Conservation (phyloP, 2,329 filamentous ascomycete species). For the Trichoderma simmonsii region DNA sequence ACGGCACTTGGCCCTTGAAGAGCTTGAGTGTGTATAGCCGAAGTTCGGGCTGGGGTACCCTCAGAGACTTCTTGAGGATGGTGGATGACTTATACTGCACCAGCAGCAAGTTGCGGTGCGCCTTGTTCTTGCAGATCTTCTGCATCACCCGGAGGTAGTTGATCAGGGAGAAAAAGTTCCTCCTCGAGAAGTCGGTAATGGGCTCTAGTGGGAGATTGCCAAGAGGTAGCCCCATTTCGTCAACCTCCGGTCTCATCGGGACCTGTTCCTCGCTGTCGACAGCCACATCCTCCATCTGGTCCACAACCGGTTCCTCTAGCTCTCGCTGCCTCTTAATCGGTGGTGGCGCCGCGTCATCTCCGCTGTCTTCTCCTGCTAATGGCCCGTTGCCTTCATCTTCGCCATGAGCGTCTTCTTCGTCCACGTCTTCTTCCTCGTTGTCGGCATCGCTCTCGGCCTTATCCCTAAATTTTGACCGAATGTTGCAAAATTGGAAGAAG, state of each 20-base stretch:
- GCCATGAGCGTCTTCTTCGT: constrained; percentile 22
- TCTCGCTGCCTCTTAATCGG: constrained; percentile 66
- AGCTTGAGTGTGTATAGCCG: constrained; percentile 94
- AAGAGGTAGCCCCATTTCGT: constrained; percentile 82
- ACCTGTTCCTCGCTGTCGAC: constrained; percentile 30
- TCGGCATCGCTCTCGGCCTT: constrained; percentile 30
- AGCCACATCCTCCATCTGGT: constrained; percentile 23
- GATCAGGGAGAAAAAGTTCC: constrained; percentile 93
- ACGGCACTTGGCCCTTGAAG: constrained; percentile 98
- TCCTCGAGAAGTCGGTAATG: constrained; percentile 86
- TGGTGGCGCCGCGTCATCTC: constrained; percentile 79
- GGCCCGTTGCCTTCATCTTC: constrained; percentile 33
- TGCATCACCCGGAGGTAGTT: constrained; percentile 96
- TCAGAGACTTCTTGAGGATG: constrained; percentile 86
- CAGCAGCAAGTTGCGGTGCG: constrained; percentile 87
- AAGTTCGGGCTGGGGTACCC: constrained; percentile 82
- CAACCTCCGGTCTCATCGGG: constrained; percentile 59
- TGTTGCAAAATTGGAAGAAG: constrained; percentile 88
- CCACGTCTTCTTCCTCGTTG: constrained; percentile 25
- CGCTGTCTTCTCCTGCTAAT: constrained; percentile 48
- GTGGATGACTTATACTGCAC: constrained; percentile 94
- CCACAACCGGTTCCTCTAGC: constrained; percentile 36
- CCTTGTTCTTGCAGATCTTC: constrained; percentile 94
- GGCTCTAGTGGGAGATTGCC: constrained; percentile 67
- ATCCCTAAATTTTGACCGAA: constrained; percentile 54